Evolutionary conservation across 75 land plant species (phyloP), one percentile per base, ranked within the genome.

Genomic region (Picea sitchensis): DNA sequence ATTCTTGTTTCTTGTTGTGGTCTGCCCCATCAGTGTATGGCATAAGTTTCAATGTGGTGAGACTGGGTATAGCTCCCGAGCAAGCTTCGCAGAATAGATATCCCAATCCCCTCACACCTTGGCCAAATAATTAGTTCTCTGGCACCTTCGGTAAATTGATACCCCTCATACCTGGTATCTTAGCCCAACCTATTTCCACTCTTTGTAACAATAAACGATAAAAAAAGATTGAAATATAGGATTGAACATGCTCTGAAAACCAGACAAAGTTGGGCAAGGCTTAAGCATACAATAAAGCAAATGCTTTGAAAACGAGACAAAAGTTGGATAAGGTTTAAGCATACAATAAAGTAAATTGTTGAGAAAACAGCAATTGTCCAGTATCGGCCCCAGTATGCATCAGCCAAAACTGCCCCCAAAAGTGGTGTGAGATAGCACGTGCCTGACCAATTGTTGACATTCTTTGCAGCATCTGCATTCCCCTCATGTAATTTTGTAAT

Each of bases 371-470:
- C 89, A 75, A 91, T 91, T 20, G 99, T 95, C 94, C 90, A 90
- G 80, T 90, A 97, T 80, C 95, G 88, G 65, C 99, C 99, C 89
- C 93, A 90, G 79, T 89, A 95, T 51, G 99, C 88, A 88, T 97
- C 99, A 17, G 98, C 95, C 76, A 97, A 57, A 79, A 97, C 77
- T n/a, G 99, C 99, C 57, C 98, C 99, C 63, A 95, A 76, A 26
- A 97, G 91, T 23, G 99, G 98, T 3, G 90, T 90, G 44, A 97
- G 75, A 79, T 91, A 93, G 78, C 98, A 95, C n/a, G 92, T 89
- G 58, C 99, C 98, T 67, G 81, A 68, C 99, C 99, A 97, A 58
- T 91, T 95, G 75, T 85, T 93, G 47, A 93, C 98, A 80, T 84
- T 93, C 74, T 83, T 90, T 51, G 98, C 93, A 61, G 99, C 99